These are phyloP conservation scores for Dalbergia cochinchinensis DNA, from an alignment of 306 rosid species.

Conservation along the genomic window DNA sequence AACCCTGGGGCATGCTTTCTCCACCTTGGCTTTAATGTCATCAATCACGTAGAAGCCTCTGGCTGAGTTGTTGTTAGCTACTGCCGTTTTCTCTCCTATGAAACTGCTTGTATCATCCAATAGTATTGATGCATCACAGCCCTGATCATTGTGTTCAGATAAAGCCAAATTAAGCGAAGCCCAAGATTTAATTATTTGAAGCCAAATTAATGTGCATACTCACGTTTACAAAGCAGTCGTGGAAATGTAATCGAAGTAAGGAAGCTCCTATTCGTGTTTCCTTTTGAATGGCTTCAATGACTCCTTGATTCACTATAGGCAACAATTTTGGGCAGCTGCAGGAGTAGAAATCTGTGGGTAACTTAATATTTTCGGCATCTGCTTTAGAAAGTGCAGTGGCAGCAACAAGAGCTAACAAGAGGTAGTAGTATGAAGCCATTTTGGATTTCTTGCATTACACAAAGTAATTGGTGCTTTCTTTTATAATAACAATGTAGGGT, in stretches of 20 bases:
- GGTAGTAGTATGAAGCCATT: conserved; percentile 50
- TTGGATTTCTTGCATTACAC: background rate
- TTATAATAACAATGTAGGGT: conserved; percentile 15
- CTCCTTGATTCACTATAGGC: conserved; percentile 47
- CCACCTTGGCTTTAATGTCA: conserved; percentile 55
- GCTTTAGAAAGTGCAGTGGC: conserved; percentile 31
- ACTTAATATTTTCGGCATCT: conserved; percentile 26
- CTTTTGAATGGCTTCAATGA: conserved; percentile 44
- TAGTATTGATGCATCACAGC: conserved; percentile 62
- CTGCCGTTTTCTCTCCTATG: conserved; percentile 64
- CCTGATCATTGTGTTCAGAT: conserved; percentile 43
- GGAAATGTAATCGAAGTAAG: conserved; percentile 64
- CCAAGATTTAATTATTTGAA: background rate
- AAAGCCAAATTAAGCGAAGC: conserved; percentile 15
- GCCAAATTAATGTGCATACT: conserved; percentile 35
- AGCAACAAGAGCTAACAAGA: conserved; percentile 44
- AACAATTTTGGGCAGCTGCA: conserved; percentile 50
- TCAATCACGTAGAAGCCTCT: conserved; percentile 65
- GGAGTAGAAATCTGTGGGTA: conserved; percentile 43
- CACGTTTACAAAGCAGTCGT: conserved; percentile 67
- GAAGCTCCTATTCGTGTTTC: conserved; percentile 62
- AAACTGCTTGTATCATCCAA: conserved; percentile 58
- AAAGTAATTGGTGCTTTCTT: conserved; percentile 2
- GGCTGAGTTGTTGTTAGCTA: conserved; percentile 52
- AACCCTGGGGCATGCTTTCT: conserved; percentile 57